phyloP scores from a whole-genome alignment of 1,284 basidiomycete genomes.

The Puccinia polysora region DNA sequence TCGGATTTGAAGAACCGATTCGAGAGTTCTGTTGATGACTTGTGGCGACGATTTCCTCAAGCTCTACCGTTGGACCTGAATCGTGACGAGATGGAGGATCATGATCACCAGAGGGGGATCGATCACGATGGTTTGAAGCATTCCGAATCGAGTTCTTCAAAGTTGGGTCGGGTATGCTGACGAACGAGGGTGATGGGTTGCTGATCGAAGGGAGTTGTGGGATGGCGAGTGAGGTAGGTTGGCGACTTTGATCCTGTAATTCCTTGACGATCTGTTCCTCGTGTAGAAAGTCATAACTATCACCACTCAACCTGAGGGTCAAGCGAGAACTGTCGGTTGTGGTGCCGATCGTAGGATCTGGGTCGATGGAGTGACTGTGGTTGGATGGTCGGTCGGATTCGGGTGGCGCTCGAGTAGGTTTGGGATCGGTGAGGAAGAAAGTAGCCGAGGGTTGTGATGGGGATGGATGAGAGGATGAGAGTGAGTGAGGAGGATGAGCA shows the following conservation, averaged over 20 bases:
- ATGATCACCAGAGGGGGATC: not conserved
- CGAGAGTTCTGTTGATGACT: slow-evolving; percentile 21
- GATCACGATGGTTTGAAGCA: not conserved
- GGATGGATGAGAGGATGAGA: not conserved
- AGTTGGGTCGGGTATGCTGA: not conserved
- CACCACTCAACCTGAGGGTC: slow-evolving; percentile 10
- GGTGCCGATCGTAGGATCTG: slow-evolving; percentile 16
- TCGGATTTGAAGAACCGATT: not conserved
- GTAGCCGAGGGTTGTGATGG: slow-evolving; percentile 32
- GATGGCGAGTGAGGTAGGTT: not conserved
- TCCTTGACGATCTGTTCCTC: slow-evolving; percentile 40
- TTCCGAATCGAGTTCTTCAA: not conserved
- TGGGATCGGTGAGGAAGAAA: slow-evolving; percentile 29
- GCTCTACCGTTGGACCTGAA: slow-evolving; percentile 29
- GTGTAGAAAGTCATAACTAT: slow-evolving; percentile 40
- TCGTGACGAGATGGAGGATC: slow-evolving; percentile 10
- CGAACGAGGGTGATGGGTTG: not conserved
- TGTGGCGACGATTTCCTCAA: slow-evolving; percentile 29
- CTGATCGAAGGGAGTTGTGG: not conserved
- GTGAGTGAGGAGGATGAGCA: slow-evolving; percentile 1
- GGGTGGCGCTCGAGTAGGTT: not conserved
- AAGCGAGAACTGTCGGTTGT: slow-evolving; percentile 39
- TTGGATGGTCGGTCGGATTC: not conserved
- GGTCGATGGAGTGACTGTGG: slow-evolving; percentile 3
- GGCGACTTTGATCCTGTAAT: not conserved